phyloP scores from a whole-genome alignment of 345 rosid species.

The Sisymbrium altissimum region DNA sequence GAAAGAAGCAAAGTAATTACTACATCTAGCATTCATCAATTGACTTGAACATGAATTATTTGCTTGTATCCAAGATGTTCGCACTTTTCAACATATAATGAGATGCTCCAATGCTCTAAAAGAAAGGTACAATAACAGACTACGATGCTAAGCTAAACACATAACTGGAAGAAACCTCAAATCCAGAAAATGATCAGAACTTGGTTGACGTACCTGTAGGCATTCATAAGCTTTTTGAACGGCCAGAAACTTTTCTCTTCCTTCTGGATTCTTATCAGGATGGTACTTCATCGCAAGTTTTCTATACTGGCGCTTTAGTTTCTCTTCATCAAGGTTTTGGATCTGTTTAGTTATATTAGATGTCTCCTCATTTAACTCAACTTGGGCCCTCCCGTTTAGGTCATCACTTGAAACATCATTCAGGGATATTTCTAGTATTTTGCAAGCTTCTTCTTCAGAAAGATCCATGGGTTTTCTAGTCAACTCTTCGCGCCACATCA shows the following conservation, averaged over 20 bases:
- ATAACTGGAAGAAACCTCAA: background rate
- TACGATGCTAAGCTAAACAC: background rate
- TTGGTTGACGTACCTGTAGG: slow-evolving; percentile 64
- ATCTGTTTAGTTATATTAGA: slow-evolving; percentile 74
- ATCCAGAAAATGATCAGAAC: background rate
- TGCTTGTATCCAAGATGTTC: background rate
- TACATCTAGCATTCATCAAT: slow-evolving; percentile 15
- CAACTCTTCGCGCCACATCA: slow-evolving; percentile 99
- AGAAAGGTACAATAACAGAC: background rate
- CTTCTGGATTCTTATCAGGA: slow-evolving; percentile 99
- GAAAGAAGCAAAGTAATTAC: background rate
- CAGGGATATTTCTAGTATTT: slow-evolving; percentile 79
- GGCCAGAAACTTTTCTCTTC: slow-evolving; percentile 95
- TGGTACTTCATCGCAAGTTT: slow-evolving; percentile 99
- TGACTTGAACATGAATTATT: slow-evolving; percentile 1
- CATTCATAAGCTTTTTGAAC: slow-evolving; percentile 99
- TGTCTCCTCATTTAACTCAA: slow-evolving; percentile 49
- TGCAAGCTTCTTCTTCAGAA: slow-evolving; percentile 98
- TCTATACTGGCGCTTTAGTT: slow-evolving; percentile 98
- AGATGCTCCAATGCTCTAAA: slow-evolving; percentile 12
- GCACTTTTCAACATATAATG: background rate
- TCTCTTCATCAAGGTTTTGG: slow-evolving; percentile 98
- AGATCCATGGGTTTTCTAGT: slow-evolving; percentile 98
- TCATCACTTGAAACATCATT: slow-evolving; percentile 70
- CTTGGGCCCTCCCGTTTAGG: slow-evolving; percentile 35